Evolutionary conservation across 106 monocot genomes (phyloP).

Genomic region (Dioscorea dumetorum): DNA sequence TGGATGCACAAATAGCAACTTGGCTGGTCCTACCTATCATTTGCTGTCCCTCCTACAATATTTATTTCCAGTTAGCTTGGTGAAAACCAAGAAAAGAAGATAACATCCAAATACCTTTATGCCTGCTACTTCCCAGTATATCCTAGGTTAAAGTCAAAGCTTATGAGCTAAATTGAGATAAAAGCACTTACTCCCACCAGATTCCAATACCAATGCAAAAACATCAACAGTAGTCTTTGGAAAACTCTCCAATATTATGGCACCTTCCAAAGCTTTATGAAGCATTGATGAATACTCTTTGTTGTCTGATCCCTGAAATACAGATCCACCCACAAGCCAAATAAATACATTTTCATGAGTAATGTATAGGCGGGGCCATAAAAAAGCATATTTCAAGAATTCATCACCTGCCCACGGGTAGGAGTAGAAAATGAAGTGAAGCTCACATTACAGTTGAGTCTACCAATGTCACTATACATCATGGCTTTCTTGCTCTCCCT

Average conservation of each 20-base stretch:
- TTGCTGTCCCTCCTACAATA: too few species aligned
- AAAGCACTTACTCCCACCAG: constrained; percentile 85
- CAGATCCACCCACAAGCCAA: background rate
- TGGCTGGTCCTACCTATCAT: too few species aligned
- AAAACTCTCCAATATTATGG: constrained; percentile 72
- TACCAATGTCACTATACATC: constrained; percentile 78
- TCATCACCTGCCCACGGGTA: constrained; percentile 66
- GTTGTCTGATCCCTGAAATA: constrained; percentile 63
- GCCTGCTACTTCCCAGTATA: too few species aligned
- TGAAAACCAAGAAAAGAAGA: too few species aligned
- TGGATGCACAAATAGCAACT: too few species aligned
- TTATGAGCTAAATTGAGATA: background rate
- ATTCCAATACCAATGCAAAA: constrained; percentile 93
- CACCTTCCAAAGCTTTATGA: constrained; percentile 94
- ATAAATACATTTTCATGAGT: background rate
- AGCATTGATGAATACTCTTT: constrained; percentile 82
- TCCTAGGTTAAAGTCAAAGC: background rate
- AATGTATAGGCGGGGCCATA: background rate
- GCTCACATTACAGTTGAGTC: constrained; percentile 87
- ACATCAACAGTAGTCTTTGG: constrained; percentile 98
- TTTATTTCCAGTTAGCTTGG: too few species aligned
- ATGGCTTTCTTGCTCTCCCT: constrained; percentile 99
- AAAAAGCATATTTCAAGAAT: background rate
- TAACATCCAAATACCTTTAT: too few species aligned
- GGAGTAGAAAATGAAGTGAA: constrained; percentile 77